Conservation (phyloP, 345 rosid genomes). For the Sisymbrium altissimum region DNA sequence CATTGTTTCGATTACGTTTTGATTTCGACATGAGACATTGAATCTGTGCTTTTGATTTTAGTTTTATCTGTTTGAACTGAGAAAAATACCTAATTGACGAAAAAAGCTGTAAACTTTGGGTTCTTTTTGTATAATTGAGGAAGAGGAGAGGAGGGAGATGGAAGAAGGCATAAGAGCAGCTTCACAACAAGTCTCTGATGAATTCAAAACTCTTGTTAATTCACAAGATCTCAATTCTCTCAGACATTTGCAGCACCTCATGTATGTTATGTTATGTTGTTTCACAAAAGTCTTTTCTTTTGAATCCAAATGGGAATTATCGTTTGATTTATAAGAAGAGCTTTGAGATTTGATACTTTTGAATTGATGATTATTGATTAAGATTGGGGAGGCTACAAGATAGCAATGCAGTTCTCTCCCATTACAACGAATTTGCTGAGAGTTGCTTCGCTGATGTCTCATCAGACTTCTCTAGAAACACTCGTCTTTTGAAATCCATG, state of each 20-base stretch:
- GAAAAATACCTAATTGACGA: background rate
- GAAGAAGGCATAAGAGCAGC: constrained; percentile 51
- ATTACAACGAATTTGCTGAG: constrained; percentile 87
- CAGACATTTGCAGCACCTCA: constrained; percentile 71
- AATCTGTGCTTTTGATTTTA: background rate
- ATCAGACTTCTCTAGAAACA: constrained; percentile 60
- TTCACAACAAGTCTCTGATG: constrained; percentile 58
- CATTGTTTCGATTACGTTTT: background rate
- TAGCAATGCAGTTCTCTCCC: constrained; percentile 85
- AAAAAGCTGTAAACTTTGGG: too few species aligned
- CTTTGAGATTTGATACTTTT: background rate
- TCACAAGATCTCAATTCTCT: constrained; percentile 54
- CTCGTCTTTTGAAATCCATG: constrained; percentile 68
- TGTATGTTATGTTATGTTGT: constrained; percentile 39
- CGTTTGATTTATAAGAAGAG: background rate
- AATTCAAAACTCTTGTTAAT: constrained; percentile 73
- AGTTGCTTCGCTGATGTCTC: constrained; percentile 73
- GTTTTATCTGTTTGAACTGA: background rate
- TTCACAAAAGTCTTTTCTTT: background rate
- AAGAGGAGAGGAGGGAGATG: constrained; percentile 24
- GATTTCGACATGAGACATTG: background rate
- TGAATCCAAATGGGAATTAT: too few species aligned
- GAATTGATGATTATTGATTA: constrained; percentile 1
- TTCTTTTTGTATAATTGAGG: background rate
- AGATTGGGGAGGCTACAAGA: constrained; percentile 97